A percentile compares a stretch with the other conserved stretches of the same genome.
phyloP scores from a whole-genome alignment of 805 yeast species.

The Ogataea parapolymorpha region DNA sequence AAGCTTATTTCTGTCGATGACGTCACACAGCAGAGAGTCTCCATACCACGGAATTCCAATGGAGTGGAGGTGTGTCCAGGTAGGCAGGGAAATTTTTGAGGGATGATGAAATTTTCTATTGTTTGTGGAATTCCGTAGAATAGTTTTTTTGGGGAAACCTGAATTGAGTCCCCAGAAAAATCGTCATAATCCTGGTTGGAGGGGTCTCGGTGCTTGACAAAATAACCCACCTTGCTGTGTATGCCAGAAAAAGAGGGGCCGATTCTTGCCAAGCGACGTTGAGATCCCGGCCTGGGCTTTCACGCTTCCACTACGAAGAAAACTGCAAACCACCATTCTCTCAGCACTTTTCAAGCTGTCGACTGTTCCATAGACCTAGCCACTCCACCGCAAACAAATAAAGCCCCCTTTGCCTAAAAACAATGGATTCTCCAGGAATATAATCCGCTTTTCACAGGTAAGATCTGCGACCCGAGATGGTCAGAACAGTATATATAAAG shows the following conservation, averaged over 20 bases:
- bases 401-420: not conserved
- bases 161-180: conserved; percentile 1
- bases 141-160: conserved; percentile 1
- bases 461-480: not conserved
- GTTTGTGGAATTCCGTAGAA: conserved; percentile 10
- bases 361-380: no score
- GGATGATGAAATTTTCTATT: not conserved
- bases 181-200: not conserved
- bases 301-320: no score
- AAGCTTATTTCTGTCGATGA: not conserved
- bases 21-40: not conserved
- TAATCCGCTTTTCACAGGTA: conserved; percentile 4
- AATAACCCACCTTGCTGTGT: conserved; percentile 1
- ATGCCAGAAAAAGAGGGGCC: not conserved
- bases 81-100: not conserved
- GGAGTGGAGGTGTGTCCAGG: not conserved
- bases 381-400: not conserved
- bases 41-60: conserved; percentile 7
- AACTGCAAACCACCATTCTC: no score
- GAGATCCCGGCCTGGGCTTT: not conserved
- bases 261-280: conserved; percentile 3
- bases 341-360: no score
- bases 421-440: conserved; percentile 10
- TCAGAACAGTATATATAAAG: conserved; percentile 6
- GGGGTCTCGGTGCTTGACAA: not conserved